Conservation (phyloP, 106 monocot genomes). For the Xerophyta viscosa region DNA sequence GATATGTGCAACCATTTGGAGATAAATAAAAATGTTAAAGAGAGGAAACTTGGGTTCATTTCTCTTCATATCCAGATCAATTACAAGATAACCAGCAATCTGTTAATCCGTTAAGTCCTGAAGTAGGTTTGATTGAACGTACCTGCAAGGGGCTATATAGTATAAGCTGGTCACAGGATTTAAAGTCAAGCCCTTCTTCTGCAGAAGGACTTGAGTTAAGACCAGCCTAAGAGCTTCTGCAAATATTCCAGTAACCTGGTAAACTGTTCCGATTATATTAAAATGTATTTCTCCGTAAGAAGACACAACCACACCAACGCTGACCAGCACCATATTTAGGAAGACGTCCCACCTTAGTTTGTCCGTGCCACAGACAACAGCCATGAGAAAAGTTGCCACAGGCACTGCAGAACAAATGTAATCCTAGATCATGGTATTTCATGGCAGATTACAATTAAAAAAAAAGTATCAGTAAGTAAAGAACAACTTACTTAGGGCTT, state of each 20-base stretch:
- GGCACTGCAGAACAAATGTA: constrained; percentile 54
- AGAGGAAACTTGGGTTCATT: no score
- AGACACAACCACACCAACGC: constrained; percentile 89
- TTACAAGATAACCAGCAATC: no score
- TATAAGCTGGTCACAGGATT: constrained; percentile 96
- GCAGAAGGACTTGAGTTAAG: constrained; percentile 91
- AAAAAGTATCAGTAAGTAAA: no score
- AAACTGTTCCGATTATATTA: constrained; percentile 78
- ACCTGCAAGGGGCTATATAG: constrained; percentile 99
- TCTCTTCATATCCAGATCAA: no score
- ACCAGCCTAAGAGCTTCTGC: constrained; percentile 97
- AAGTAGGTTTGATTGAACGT: no score
- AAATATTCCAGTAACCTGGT: constrained; percentile 86
- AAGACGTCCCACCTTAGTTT: constrained; percentile 78
- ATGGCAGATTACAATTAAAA: background rate
- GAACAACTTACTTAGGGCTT: constrained; percentile 72
- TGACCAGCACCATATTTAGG: constrained; percentile 90
- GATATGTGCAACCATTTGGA: no score
- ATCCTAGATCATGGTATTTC: background rate
- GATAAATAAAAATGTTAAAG: no score
- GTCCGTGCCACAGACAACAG: constrained; percentile 87
- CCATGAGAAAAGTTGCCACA: constrained; percentile 90
- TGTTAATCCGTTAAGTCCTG: no score
- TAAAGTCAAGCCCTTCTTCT: constrained; percentile 83
- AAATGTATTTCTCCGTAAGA: constrained; percentile 98